phyloP scores from a whole-genome alignment of 108 stramenopile species.

The Nitzschia palea region DNA sequence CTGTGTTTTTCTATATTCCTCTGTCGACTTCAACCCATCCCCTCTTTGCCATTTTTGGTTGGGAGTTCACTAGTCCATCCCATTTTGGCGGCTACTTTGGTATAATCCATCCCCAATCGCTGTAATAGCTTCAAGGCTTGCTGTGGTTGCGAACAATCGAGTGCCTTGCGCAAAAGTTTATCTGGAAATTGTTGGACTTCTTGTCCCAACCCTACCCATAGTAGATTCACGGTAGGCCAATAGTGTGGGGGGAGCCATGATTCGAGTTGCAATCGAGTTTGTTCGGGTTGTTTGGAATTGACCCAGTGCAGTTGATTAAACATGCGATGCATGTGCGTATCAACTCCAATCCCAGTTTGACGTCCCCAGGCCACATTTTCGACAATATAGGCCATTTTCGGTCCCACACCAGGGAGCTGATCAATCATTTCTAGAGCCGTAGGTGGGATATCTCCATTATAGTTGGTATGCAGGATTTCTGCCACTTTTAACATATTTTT shows the following conservation, averaged over 20 bases:
- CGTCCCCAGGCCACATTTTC: constrained; percentile 70
- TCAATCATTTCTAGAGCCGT: constrained; percentile 69
- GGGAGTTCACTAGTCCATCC: constrained; percentile 9
- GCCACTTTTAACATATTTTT: constrained; percentile 77
- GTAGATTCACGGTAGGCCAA: constrained; percentile 78
- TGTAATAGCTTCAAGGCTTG: constrained; percentile 67
- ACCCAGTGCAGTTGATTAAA: constrained; percentile 86
- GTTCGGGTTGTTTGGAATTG: constrained; percentile 72
- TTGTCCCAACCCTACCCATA: constrained; percentile 95
- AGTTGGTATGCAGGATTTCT: constrained; percentile 58
- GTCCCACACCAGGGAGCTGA: constrained; percentile 82
- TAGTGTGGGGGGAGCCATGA: constrained; percentile 79
- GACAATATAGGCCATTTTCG: constrained; percentile 91
- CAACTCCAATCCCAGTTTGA: constrained; percentile 85
- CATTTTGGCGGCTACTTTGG: constrained; percentile 60
- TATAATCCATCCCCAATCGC: constrained; percentile 61
- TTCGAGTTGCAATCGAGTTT: constrained; percentile 83
- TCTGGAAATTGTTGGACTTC: constrained; percentile 85
- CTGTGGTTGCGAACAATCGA: constrained; percentile 58
- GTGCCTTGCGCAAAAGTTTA: constrained; percentile 72
- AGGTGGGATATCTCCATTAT: constrained; percentile 78
- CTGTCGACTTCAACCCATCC: not conserved
- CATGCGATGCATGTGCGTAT: constrained; percentile 94
- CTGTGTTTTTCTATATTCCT: not conserved
- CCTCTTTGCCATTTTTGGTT: not conserved